Evolutionary conservation across 495 filamentous ascomycete genomes (phyloP).

Genomic region (Neurospora sp.): DNA sequence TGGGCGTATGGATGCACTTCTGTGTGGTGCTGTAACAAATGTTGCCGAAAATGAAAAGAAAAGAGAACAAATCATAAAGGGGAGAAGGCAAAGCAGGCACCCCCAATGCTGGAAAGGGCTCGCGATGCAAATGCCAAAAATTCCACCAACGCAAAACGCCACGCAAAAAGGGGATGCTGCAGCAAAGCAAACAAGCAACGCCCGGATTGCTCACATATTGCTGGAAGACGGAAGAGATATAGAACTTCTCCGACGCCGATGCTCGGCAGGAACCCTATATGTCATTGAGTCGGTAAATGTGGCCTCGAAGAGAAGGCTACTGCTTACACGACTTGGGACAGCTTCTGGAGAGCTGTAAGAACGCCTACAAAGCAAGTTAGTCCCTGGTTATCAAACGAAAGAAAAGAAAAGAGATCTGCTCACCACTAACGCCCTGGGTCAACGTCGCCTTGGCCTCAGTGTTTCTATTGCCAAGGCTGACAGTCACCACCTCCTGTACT

Average conservation of each 20-base stretch:
- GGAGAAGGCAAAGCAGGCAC: not conserved
- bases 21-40: not conserved
- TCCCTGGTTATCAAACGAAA: not conserved
- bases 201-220: not conserved
- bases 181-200: not conserved
- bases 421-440: slow-evolving; percentile 83
- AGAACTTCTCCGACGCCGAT: slow-evolving; percentile 4
- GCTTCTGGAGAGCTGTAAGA: slow-evolving; percentile 37
- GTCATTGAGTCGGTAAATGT: not conserved
- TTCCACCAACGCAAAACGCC: not conserved
- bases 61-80: not conserved
- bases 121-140: not conserved
- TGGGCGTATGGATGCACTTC: not conserved
- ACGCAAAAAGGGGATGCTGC: not conserved
- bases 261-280: not conserved
- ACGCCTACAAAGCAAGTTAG: slow-evolving; percentile 24
- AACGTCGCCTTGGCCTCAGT: slow-evolving; percentile 79
- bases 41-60: not conserved
- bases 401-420: slow-evolving; percentile 17
- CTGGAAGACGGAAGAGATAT: not conserved
- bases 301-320: slow-evolving; percentile 3
- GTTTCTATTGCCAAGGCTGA: slow-evolving; percentile 73
- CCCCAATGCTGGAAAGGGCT: not conserved
- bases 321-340: slow-evolving; percentile 17
- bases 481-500: slow-evolving; percentile 56